Evolutionary conservation across 2,329 filamentous ascomycete species (phyloP).

Genomic region (Diplodia seriata): DNA sequence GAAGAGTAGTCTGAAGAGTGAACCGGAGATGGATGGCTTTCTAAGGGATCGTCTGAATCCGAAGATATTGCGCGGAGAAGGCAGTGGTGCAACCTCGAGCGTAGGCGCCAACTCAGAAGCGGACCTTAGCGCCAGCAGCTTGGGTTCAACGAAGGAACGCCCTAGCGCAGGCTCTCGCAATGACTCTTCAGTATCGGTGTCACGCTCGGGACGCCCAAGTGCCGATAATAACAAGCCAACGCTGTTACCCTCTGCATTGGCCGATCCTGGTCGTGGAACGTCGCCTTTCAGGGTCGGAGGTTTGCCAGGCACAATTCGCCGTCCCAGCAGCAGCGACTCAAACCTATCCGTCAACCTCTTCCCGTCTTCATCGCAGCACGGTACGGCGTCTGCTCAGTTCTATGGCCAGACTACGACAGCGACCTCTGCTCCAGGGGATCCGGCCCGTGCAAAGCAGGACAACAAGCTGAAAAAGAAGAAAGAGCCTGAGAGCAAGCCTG

Average conservation of each 20-base stretch:
- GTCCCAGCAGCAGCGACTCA: slow-evolving; percentile 33
- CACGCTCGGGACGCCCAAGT: slow-evolving; percentile 36
- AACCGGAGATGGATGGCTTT: slow-evolving; percentile 55
- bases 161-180: slow-evolving; percentile 17
- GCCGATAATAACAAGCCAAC: slow-evolving; percentile 39
- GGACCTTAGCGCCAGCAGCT: slow-evolving; percentile 46
- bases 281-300: slow-evolving; percentile 40
- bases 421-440: neutral
- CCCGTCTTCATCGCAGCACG: slow-evolving; percentile 1
- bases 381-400: neutral
- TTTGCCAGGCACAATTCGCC: slow-evolving; percentile 42
- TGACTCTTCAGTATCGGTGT: slow-evolving; percentile 21
- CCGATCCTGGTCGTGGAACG: slow-evolving; percentile 42
- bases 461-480: slow-evolving; percentile 34
- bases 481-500: slow-evolving; percentile 44
- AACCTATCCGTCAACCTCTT: slow-evolving; percentile 8
- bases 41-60: slow-evolving; percentile 54
- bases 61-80: slow-evolving; percentile 54
- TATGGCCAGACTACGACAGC: slow-evolving; percentile 3
- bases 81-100: slow-evolving; percentile 44
- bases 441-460: slow-evolving; percentile 31
- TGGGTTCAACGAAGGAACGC: slow-evolving; percentile 39
- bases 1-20: slow-evolving; percentile 53
- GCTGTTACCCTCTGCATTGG: slow-evolving; percentile 49
- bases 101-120: slow-evolving; percentile 39